These are phyloP conservation scores for Delphinella strobiligena DNA, from an alignment of 2,329 filamentous ascomycete genomes.

Conservation along the genomic window DNA sequence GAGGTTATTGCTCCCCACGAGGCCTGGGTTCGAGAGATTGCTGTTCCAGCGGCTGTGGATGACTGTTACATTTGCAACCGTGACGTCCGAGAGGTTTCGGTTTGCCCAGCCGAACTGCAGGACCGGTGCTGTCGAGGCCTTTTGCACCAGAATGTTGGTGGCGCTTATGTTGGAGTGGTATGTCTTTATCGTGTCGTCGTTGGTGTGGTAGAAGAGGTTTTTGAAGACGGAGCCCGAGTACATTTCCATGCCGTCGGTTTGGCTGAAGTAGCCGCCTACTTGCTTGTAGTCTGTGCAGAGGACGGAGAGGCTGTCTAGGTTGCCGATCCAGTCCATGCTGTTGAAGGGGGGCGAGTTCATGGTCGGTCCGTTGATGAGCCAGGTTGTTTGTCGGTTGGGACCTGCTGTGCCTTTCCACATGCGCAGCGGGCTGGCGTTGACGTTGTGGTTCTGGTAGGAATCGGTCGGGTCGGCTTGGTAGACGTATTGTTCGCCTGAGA, in stretches of 20 bases:
- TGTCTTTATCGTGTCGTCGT: conserved; percentile 3
- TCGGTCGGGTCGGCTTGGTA: conserved; percentile 2
- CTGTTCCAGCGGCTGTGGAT: conserved; percentile 6
- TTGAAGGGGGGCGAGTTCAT: conserved; percentile 3
- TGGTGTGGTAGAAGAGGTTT: conserved; percentile 3
- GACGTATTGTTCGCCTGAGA: background rate
- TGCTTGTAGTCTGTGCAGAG: conserved; percentile 1
- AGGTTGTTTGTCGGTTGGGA: background rate
- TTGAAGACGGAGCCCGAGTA: background rate
- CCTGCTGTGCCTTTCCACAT: conserved; percentile 3
- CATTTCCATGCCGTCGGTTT: conserved; percentile 3
- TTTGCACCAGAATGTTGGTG: background rate
- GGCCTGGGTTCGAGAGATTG: conserved; percentile 2
- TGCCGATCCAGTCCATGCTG: conserved; percentile 4
- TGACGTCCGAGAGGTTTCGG: conserved; percentile 1
- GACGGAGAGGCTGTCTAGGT: background rate
- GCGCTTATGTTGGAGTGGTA: background rate
- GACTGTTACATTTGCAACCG: background rate
- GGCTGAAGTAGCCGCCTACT: conserved; percentile 2
- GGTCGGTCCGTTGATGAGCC: conserved; percentile 1
- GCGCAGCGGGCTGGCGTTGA: background rate
- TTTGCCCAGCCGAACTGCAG: conserved; percentile 4
- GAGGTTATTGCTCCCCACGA: conserved; percentile 1
- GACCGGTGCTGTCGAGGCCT: conserved; percentile 1
- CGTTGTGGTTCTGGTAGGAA: conserved; percentile 2